Percentiles rank a stretch among this genome's conserved stretches.
Conservation (phyloP, 164 flowering plant genomes). For the Euptelea pleiosperma region DNA sequence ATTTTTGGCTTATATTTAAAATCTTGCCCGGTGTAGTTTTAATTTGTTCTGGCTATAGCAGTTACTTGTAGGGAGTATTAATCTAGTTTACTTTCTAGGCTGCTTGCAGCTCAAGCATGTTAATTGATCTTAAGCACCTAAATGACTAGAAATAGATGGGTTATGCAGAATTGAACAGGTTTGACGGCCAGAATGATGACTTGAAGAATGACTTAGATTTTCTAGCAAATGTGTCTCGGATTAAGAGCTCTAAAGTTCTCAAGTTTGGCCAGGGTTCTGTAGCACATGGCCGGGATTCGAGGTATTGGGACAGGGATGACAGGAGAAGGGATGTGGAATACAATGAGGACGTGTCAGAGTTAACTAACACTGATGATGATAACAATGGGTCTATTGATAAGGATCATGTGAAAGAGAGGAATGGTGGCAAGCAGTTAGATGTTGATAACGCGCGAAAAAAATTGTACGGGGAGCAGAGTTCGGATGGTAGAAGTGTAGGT, state of each 20-base stretch:
- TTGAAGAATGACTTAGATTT: slow-evolving; percentile 48
- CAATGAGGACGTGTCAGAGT: slow-evolving; percentile 56
- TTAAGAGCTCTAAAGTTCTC: slow-evolving; percentile 41
- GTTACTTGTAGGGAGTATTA: background rate
- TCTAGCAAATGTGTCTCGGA: slow-evolving; percentile 65
- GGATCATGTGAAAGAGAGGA: slow-evolving; percentile 19
- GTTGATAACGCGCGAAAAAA: slow-evolving; percentile 19
- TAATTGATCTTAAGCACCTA: background rate
- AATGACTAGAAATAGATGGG: slow-evolving; percentile 10
- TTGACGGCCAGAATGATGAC: slow-evolving; percentile 44
- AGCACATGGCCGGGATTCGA: slow-evolving; percentile 72
- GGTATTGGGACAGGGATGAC: slow-evolving; percentile 97
- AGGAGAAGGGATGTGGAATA: slow-evolving; percentile 92
- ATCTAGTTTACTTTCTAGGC: background rate
- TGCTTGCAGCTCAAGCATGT: slow-evolving; percentile 1
- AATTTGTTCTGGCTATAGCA: background rate
- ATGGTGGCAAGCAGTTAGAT: slow-evolving; percentile 15
- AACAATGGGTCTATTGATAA: slow-evolving; percentile 26
- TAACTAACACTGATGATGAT: slow-evolving; percentile 13
- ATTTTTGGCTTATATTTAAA: background rate
- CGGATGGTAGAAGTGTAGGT: slow-evolving; percentile 36
- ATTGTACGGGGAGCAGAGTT: slow-evolving; percentile 10
- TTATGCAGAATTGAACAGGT: slow-evolving; percentile 46
- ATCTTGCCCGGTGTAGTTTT: too few relatives aligned
- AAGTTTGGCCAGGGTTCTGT: slow-evolving; percentile 72